phyloP scores from a whole-genome alignment of 495 filamentous ascomycete species.

The Aspergillus hancockii region DNA sequence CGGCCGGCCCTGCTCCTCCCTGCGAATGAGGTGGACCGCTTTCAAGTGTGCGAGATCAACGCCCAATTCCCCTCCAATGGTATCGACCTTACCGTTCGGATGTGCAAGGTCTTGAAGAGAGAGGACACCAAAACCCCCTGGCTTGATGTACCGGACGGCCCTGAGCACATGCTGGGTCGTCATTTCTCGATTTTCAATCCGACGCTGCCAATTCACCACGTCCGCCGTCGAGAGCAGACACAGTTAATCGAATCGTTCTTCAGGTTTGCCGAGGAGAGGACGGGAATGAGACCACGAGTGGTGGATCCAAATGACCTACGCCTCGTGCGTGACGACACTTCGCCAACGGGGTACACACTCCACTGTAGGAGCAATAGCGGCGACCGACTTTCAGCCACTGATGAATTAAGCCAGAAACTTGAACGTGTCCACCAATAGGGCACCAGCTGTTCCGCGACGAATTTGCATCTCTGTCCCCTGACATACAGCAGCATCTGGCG shows the following conservation, averaged over 20 bases:
- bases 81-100: background rate
- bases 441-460: no score
- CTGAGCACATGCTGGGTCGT: background rate
- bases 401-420: no score
- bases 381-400: background rate
- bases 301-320: background rate
- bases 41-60: slow-evolving; percentile 7
- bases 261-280: background rate
- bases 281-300: background rate
- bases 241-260: background rate
- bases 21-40: background rate
- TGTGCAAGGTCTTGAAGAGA: background rate
- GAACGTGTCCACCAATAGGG: no score
- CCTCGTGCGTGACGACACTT: background rate
- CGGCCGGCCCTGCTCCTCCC: slow-evolving; percentile 2
- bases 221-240: background rate
- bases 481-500: background rate
- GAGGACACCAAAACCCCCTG: no score
- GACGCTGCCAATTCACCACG: background rate
- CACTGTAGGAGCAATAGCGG: background rate
- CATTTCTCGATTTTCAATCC: background rate
- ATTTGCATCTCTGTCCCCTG: background rate
- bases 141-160: background rate
- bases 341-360: background rate
- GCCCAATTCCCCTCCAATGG: background rate